Evolutionary conservation across 2,329 filamentous ascomycete genomes (phyloP).

Genomic region (Didymella pinodella): DNA sequence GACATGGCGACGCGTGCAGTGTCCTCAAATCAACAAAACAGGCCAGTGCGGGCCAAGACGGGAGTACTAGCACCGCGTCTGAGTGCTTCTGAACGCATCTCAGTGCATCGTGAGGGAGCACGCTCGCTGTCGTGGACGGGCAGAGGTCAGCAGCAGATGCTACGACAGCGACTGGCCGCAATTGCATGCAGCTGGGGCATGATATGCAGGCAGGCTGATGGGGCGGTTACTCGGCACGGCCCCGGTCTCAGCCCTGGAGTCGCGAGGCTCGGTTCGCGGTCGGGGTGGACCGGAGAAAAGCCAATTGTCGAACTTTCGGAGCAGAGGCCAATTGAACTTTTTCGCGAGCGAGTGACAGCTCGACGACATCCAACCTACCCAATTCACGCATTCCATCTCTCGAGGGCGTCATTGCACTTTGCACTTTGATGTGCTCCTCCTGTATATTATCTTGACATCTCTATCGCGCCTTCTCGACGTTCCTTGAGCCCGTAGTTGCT

Average conservation of each 20-base stretch:
- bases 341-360: constrained; percentile 16
- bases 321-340: constrained; percentile 13
- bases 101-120: constrained; percentile 1
- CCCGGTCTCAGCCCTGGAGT: constrained; percentile 12
- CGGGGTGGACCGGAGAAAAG: too few species aligned
- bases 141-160: background rate
- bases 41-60: constrained; percentile 19
- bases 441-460: constrained; percentile 37
- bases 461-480: constrained; percentile 36
- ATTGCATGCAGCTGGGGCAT: constrained; percentile 1
- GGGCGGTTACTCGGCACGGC: constrained; percentile 20
- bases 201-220: constrained; percentile 4
- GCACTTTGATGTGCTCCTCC: constrained; percentile 46
- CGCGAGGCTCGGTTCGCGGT: background rate
- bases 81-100: background rate
- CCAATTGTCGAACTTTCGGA: too few species aligned
- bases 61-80: too few species aligned
- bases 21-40: constrained; percentile 5
- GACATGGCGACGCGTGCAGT: constrained; percentile 18
- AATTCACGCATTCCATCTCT: constrained; percentile 22
- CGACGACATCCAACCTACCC: too few species aligned
- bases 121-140: background rate
- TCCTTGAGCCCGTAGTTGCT: constrained; percentile 12
- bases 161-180: background rate
- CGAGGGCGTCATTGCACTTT: constrained; percentile 43